Base-by-base conservation (phyloP, 2,329 filamentous ascomycete species). In the Monosporascus sp. region DNA sequence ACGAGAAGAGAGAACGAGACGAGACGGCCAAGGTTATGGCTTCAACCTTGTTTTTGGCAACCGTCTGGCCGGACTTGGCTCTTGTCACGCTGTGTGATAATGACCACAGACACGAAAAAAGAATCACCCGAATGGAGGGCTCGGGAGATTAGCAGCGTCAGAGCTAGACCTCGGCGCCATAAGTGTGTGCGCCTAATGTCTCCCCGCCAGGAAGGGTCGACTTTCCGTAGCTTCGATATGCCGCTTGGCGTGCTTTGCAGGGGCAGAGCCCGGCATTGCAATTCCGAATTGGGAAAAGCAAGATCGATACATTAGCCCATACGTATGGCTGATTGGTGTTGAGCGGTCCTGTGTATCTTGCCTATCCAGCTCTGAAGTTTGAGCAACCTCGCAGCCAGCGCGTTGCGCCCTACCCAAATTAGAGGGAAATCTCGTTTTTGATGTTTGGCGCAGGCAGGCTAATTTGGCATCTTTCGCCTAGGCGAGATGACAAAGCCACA, bases 61-160 rank as follows among this genome's bases (percentile, higher is more conserved):
- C 43, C 24, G 43, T 38, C 50, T 51, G 37, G 48, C 54, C 52
- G 49, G 44, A 50, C 55, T 55, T 45, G 52, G 37, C 22, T 35
- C 43, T 17, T 15, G n/a, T n/a, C 43, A 31, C 18, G 43, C 55
- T 58, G 57, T 60, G 58, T 60, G 57, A 61, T 57, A 18, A 49
- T 56, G 57, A 58, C 57, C 56, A 44, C 53, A 54, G 60, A 52
- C 58, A 58, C 61, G 60, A 55, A 53, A 60, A 60, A 51, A 58
- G 55, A 48, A 55, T 58, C 53, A 54, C 60, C 62, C 59, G 59
- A 60, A 65, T 59, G 57, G 55, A 50, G 62, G 52, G 55, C 48
- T 54, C 51, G 63, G 64, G 64, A 65, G 58, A 66, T 65, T 66
- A 62, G 53, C 58, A 62, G 41, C 59, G 58, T 58, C 56, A 31